Percentiles rank a stretch among this genome's conserved stretches.
Conservation (phyloP, 345 rosid species). For the Geranium rotundifolium region DNA sequence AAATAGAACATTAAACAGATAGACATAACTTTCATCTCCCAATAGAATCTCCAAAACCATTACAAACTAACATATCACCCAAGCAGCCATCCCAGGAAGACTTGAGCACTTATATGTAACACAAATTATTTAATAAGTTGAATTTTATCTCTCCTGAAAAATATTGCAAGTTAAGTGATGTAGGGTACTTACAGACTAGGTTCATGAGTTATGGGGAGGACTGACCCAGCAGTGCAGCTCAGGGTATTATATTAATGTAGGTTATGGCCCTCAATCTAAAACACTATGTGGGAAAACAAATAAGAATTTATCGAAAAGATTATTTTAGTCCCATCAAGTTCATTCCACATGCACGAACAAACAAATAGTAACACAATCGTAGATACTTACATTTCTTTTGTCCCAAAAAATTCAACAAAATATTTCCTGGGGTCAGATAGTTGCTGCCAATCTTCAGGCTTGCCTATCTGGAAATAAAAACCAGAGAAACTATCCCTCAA, state of each 20-base stretch:
- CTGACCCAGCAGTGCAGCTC: too few relatives aligned
- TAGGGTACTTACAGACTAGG: neutral
- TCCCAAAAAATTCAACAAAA: neutral
- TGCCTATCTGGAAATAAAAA: neutral
- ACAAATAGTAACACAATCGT: neutral
- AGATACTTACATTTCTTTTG: neutral
- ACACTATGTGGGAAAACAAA: too few relatives aligned
- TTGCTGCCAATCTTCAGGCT: neutral
- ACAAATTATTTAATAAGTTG: neutral
- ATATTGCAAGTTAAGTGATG: too few relatives aligned
- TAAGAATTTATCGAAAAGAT: neutral
- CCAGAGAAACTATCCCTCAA: neutral
- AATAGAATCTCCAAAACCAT: neutral
- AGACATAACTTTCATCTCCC: neutral
- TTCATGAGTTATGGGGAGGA: too few relatives aligned
- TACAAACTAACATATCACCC: neutral
- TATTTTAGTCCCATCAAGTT: neutral
- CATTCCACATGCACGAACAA: neutral
- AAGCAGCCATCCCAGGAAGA: neutral
- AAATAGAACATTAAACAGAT: too few relatives aligned
- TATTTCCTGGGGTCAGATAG: neutral
- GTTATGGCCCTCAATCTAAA: too few relatives aligned
- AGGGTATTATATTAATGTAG: too few relatives aligned
- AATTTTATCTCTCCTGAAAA: neutral
- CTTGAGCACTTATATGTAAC: neutral